Percentiles rank a stretch among this genome's conserved stretches.
Evolutionary conservation across 2,329 filamentous ascomycete species (phyloP).

Genomic region (Dothideomycetes sp.): DNA sequence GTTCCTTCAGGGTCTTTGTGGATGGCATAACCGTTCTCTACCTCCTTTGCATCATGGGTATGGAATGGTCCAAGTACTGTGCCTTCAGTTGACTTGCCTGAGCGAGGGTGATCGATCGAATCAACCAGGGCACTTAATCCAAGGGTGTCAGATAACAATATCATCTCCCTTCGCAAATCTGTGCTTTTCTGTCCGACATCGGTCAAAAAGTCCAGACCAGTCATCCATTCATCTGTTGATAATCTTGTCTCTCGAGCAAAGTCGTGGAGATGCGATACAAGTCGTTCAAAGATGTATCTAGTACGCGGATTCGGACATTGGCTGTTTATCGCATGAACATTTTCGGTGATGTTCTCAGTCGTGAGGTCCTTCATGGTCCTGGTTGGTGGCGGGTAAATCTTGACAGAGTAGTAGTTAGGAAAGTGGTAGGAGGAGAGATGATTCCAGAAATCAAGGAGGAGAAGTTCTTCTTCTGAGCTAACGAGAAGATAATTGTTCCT

Average conservation of each 20-base stretch:
- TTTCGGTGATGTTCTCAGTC: constrained; percentile 66
- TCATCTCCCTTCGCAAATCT: constrained; percentile 52
- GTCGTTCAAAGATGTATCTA: constrained; percentile 58
- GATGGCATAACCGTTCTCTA: constrained; percentile 19
- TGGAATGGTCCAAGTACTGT: constrained; percentile 26
- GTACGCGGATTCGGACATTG: constrained; percentile 53
- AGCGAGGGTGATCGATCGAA: constrained; percentile 19
- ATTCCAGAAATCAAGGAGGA: no score
- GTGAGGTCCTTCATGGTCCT: constrained; percentile 57
- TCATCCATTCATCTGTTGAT: constrained; percentile 66
- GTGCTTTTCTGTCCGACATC: constrained; percentile 61
- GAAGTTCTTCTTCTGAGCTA: no score
- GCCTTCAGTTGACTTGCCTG: constrained; percentile 19
- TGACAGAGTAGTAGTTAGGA: no score
- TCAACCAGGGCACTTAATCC: constrained; percentile 24
- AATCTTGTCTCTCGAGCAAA: constrained; percentile 67
- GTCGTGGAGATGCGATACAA: constrained; percentile 67
- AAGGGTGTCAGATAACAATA: constrained; percentile 16
- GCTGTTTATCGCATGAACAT: constrained; percentile 61
- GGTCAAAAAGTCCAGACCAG: constrained; percentile 58
- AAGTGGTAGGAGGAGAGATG: no score
- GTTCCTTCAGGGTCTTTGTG: constrained; percentile 19
- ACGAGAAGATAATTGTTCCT: no score
- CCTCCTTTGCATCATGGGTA: constrained; percentile 20
- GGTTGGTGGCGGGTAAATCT: no score